phyloP scores from a whole-genome alignment of 805 yeast genomes.

The Candida xyloterini region DNA sequence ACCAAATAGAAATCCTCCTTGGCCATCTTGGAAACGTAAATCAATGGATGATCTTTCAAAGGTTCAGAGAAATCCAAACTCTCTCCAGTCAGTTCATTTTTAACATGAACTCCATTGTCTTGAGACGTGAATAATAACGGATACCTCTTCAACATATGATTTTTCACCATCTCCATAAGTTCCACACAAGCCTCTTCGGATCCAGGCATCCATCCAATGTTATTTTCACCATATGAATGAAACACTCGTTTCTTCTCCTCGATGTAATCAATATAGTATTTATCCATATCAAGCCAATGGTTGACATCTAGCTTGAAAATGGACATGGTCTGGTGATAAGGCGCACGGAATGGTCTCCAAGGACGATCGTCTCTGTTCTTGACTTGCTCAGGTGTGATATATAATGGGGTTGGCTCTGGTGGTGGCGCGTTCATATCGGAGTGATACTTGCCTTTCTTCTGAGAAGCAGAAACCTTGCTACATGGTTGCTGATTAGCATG shows the following conservation, averaged over 20 bases:
- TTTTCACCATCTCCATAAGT: constrained; percentile 58
- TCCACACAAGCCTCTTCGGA: constrained; percentile 59
- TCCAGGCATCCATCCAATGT: constrained; percentile 66
- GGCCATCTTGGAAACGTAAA: constrained; percentile 63
- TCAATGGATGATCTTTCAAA: constrained; percentile 59
- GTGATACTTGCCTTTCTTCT: constrained; percentile 21
- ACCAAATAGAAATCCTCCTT: constrained; percentile 75
- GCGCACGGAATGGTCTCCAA: constrained; percentile 80
- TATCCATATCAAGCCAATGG: constrained; percentile 81
- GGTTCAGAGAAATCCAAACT: constrained; percentile 57
- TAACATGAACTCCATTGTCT: constrained; percentile 49
- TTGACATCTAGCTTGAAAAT: constrained; percentile 67
- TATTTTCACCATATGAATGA: constrained; percentile 55
- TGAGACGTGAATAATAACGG: constrained; percentile 56
- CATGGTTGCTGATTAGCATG: constrained; percentile 1
- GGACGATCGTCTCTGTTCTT: constrained; percentile 68
- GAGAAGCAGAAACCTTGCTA: constrained; percentile 2
- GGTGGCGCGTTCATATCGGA: constrained; percentile 29
- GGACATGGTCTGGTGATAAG: constrained; percentile 77
- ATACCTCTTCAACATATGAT: constrained; percentile 59
- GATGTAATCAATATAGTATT: constrained; percentile 64
- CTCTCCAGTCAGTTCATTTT: constrained; percentile 63
- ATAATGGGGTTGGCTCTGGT: constrained; percentile 54
- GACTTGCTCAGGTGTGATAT: constrained; percentile 66
- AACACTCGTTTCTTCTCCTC: constrained; percentile 59